phyloP scores from a whole-genome alignment of 148 eudicot species.

The Vaccinium vitisidaea region DNA sequence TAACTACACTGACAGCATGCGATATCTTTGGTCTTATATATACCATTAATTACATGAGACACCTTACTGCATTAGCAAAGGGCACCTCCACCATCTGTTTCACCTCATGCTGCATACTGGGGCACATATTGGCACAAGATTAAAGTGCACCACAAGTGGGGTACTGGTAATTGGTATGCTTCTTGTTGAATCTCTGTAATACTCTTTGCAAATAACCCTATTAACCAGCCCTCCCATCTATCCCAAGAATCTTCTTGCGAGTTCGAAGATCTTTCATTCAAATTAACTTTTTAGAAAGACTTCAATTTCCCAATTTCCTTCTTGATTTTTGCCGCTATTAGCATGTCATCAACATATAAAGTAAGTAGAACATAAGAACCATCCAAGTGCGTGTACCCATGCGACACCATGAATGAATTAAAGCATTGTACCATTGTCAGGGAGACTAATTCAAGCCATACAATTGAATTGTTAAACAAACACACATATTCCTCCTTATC shows the following conservation, averaged over 20 bases:
- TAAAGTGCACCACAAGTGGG: no score
- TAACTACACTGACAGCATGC: neutral
- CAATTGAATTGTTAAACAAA: neutral
- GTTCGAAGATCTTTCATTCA: neutral
- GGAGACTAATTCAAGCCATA: neutral
- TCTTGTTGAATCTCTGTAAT: no score
- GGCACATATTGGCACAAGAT: no score
- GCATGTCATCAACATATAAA: neutral
- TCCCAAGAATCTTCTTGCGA: no score
- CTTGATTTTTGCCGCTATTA: neutral
- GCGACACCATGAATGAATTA: neutral
- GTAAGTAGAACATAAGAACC: neutral
- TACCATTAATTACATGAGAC: no score
- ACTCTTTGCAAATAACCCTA: no score
- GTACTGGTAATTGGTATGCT: no score
- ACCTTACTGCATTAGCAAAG: no score
- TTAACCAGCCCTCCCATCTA: no score
- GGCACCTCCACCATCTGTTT: no score
- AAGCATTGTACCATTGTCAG: neutral
- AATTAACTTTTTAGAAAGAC: neutral
- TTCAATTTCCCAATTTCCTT: neutral
- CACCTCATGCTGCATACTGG: no score
- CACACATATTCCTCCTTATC: neutral
- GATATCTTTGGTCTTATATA: neutral
- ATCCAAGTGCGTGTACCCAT: neutral